Conservation (phyloP, 169 alveolate genomes). For the Cryptosporidium viatorum region DNA sequence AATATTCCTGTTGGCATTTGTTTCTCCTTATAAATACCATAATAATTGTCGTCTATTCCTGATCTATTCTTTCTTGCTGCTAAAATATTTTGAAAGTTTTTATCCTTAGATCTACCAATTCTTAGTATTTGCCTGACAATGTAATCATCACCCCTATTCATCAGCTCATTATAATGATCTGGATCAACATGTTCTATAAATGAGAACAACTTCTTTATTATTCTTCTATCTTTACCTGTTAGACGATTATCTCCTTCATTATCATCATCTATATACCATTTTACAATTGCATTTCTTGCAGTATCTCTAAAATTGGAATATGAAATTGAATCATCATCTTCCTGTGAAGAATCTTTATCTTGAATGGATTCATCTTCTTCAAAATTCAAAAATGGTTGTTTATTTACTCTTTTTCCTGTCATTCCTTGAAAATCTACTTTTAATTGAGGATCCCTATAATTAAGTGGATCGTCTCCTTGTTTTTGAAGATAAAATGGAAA, state of each 20-base stretch:
- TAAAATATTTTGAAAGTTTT: slow-evolving; percentile 18
- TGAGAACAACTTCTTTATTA: slow-evolving; percentile 23
- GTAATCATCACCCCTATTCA: slow-evolving; percentile 44
- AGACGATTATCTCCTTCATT: slow-evolving; percentile 21
- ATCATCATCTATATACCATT: slow-evolving; percentile 52
- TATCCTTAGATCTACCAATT: slow-evolving; percentile 30
- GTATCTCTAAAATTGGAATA: slow-evolving; percentile 47
- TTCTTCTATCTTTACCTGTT: slow-evolving; percentile 53
- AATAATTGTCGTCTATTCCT: neutral
- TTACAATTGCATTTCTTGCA: slow-evolving; percentile 47
- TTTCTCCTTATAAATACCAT: slow-evolving; percentile 4
- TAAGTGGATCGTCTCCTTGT: neutral
- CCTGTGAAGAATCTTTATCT: slow-evolving; percentile 1
- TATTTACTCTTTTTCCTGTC: slow-evolving; percentile 37
- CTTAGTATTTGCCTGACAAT: slow-evolving; percentile 45
- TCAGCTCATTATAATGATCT: slow-evolving; percentile 21
- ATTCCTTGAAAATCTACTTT: slow-evolving; percentile 45
- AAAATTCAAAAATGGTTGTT: slow-evolving; percentile 7
- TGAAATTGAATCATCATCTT: neutral
- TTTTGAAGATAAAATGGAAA: slow-evolving; percentile 12
- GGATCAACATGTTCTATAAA: slow-evolving; percentile 33
- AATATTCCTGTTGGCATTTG: neutral
- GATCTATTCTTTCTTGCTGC: slow-evolving; percentile 27
- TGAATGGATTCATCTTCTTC: slow-evolving; percentile 29
- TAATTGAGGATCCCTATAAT: neutral